These are phyloP conservation scores for Flaveria robusta DNA, from an alignment of 129 eudicot genomes.

Conservation along the genomic window DNA sequence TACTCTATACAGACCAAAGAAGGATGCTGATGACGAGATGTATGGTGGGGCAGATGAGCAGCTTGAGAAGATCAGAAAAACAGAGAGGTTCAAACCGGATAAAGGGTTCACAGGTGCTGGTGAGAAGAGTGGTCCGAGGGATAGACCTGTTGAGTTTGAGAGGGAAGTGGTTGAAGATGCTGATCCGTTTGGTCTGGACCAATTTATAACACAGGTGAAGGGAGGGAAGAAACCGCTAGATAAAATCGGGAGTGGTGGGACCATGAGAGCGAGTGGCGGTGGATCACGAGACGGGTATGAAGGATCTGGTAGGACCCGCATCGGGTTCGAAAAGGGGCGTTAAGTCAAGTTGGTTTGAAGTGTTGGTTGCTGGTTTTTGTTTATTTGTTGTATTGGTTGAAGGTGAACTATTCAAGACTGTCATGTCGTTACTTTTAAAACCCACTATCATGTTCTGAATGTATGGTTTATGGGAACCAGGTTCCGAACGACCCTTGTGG, in stretches of 20 bases:
- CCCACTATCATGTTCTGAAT: no score
- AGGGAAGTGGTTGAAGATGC: constrained; percentile 58
- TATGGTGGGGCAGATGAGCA: constrained; percentile 87
- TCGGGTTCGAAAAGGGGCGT: constrained; percentile 61
- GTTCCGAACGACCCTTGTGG: not conserved
- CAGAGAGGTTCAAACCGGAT: constrained; percentile 71
- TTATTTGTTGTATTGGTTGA: no score
- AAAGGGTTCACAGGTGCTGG: constrained; percentile 63
- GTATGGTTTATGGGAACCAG: not conserved
- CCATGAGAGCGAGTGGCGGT: constrained; percentile 80
- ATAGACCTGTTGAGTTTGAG: constrained; percentile 85
- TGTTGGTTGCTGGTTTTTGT: not conserved
- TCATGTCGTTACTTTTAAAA: not conserved
- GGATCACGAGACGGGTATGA: constrained; percentile 64
- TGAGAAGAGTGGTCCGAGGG: constrained; percentile 61
- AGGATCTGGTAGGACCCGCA: constrained; percentile 60
- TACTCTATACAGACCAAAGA: constrained; percentile 74
- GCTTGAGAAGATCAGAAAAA: constrained; percentile 72
- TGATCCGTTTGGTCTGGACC: constrained; percentile 81
- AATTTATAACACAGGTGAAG: constrained; percentile 75
- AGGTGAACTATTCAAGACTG: not conserved
- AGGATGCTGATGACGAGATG: constrained; percentile 67
- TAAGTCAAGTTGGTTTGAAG: not conserved
- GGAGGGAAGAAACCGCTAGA: constrained; percentile 69
- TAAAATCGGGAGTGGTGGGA: constrained; percentile 68